Evolutionary conservation across 805 yeast species (phyloP).

Genomic region (Wickerhamomyces ciferrii): DNA sequence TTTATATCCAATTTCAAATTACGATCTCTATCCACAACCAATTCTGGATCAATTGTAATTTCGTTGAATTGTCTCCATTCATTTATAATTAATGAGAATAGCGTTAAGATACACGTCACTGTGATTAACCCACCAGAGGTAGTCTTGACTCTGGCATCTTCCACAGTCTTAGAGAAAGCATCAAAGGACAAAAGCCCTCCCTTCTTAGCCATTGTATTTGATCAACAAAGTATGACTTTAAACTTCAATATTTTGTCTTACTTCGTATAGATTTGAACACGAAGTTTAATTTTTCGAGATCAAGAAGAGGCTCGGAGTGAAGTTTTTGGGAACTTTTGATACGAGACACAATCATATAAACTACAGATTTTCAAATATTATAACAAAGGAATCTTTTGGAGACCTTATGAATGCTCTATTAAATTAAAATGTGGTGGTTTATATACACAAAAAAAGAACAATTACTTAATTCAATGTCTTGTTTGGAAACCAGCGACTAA

Average conservation of each 20-base stretch:
- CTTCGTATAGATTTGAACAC: neutral
- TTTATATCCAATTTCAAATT: conserved; percentile 72
- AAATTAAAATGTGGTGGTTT: neutral
- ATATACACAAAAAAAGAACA: neutral
- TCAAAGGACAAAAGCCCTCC: conserved; percentile 52
- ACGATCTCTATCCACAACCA: conserved; percentile 83
- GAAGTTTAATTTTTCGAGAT: neutral
- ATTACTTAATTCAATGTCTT: neutral
- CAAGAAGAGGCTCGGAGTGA: neutral
- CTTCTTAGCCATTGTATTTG: conserved; percentile 15
- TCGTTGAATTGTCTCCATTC: conserved; percentile 75
- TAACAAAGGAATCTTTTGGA: neutral
- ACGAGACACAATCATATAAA: neutral
- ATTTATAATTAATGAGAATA: conserved; percentile 55
- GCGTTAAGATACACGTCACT: conserved; percentile 55
- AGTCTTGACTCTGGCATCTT: conserved; percentile 86
- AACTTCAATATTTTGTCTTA: neutral
- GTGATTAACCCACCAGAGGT: conserved; percentile 90
- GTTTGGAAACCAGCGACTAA: conserved; percentile 37
- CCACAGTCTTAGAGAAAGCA: conserved; percentile 92
- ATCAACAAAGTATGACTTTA: neutral
- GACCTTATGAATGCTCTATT: neutral
- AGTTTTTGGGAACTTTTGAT: neutral
- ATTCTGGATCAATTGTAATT: conserved; percentile 69
- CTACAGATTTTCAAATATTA: neutral